Evolutionary conservation across 805 yeast species (phyloP).

Genomic region (Lipomyces oligophaga): DNA sequence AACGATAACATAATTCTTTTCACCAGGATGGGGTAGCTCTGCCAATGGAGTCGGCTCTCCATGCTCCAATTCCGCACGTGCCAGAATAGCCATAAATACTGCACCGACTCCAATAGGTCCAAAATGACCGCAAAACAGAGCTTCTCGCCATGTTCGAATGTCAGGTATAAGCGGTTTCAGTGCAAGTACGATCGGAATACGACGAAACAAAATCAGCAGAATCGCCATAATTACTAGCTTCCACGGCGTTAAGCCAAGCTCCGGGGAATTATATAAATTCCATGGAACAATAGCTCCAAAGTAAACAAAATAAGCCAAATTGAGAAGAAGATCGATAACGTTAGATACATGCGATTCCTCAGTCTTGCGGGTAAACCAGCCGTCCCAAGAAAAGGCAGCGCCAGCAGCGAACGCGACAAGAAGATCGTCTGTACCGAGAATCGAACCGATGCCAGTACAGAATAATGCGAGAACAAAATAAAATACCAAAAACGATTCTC

Average conservation of each 20-base stretch:
- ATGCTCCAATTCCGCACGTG: constrained; percentile 66
- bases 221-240: constrained; percentile 70
- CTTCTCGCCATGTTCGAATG: constrained; percentile 88
- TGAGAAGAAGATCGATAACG: constrained; percentile 78
- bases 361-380: constrained; percentile 76
- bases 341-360: constrained; percentile 85
- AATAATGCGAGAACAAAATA: constrained; percentile 76
- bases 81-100: constrained; percentile 74
- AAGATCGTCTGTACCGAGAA: constrained; percentile 84
- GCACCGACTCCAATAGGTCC: constrained; percentile 98
- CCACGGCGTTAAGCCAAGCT: constrained; percentile 71
- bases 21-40: constrained; percentile 45
- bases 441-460: constrained; percentile 86
- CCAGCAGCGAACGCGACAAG: constrained; percentile 90
- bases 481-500: constrained; percentile 84
- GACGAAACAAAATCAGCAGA: constrained; percentile 66
- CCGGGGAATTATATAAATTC: constrained; percentile 63
- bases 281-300: constrained; percentile 91
- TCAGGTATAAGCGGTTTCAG: constrained; percentile 81
- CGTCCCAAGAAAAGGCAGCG: constrained; percentile 91
- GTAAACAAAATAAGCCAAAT: constrained; percentile 82
- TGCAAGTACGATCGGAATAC: constrained; percentile 76
- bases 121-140: constrained; percentile 88
- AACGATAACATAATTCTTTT: constrained; percentile 56
- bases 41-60: constrained; percentile 56